A percentile compares a stretch with the other conserved stretches of the same genome.
Conservation (phyloP, 768 basidiomycete genomes). For the Imleria badia region DNA sequence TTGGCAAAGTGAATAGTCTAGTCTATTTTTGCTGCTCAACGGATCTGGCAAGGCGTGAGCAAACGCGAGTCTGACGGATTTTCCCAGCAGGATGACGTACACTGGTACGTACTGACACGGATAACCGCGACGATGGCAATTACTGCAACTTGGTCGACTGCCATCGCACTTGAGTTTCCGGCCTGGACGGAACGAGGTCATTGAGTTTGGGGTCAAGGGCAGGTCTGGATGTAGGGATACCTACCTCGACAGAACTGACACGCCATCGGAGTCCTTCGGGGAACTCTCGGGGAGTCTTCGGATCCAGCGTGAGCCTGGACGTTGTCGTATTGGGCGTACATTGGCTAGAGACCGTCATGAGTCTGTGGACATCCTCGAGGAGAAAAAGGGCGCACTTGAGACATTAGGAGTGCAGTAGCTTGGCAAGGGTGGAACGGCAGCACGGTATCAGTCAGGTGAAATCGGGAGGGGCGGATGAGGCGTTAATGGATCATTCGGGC, state of each 20-base stretch:
- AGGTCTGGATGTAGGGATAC: background rate
- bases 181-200: constrained; percentile 37
- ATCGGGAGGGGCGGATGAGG: constrained; percentile 12
- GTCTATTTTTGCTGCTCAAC: constrained; percentile 34
- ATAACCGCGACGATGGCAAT: constrained; percentile 59
- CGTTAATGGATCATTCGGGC: background rate
- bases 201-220: background rate
- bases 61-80: background rate
- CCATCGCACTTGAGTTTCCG: constrained; percentile 78
- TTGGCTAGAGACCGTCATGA: constrained; percentile 4
- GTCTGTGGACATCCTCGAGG: background rate
- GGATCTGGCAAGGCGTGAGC: constrained; percentile 19
- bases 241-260: constrained; percentile 72
- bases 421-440: background rate
- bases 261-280: constrained; percentile 63
- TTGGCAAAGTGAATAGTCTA: background rate
- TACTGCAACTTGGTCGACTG: constrained; percentile 56
- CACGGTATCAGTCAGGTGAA: background rate
- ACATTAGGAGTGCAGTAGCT: constrained; percentile 21
- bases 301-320: background rate
- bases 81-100: constrained; percentile 41
- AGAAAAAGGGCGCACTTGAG: constrained; percentile 17
- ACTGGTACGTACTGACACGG: constrained; percentile 65
- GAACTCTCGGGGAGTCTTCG: constrained; percentile 31
- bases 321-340: constrained; percentile 14